phyloP scores from a whole-genome alignment of 768 basidiomycete species.

The Boletus coccyginus region DNA sequence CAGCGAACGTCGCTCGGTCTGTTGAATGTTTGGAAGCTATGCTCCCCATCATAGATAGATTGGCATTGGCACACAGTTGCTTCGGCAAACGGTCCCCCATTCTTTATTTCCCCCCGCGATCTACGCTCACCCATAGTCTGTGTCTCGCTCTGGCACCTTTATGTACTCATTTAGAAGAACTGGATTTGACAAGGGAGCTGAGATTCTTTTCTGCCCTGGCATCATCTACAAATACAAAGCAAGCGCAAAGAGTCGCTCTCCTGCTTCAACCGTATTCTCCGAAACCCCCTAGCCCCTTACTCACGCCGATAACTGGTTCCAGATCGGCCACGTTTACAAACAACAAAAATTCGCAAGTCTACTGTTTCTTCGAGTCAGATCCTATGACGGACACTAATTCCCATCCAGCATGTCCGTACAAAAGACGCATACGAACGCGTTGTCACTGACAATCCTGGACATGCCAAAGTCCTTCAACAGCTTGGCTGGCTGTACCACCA shows the following conservation, averaged over 20 bases:
- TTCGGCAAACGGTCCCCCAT: too few species aligned
- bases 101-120: too few species aligned
- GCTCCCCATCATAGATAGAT: too few species aligned
- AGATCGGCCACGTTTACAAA: slow-evolving; percentile 98
- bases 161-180: slow-evolving; percentile 31
- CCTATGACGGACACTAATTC: slow-evolving; percentile 11
- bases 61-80: too few species aligned
- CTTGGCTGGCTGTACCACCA: slow-evolving; percentile 98
- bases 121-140: too few species aligned
- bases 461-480: slow-evolving; percentile 97
- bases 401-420: slow-evolving; percentile 69
- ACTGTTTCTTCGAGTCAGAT: background rate
- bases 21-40: too few species aligned
- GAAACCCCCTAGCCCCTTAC: slow-evolving; percentile 96
- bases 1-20: too few species aligned
- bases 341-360: slow-evolving; percentile 88
- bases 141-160: slow-evolving; percentile 56
- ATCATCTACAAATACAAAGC: slow-evolving; percentile 99
- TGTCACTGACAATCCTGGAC: slow-evolving; percentile 88
- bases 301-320: slow-evolving; percentile 99
- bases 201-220: slow-evolving; percentile 95
- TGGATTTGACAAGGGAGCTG: slow-evolving; percentile 80
- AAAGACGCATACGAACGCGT: slow-evolving; percentile 97
- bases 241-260: slow-evolving; percentile 86
- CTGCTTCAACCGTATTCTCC: slow-evolving; percentile 96